Base-by-base conservation (phyloP, 768 basidiomycete genomes). In the Trametes maxima region DNA sequence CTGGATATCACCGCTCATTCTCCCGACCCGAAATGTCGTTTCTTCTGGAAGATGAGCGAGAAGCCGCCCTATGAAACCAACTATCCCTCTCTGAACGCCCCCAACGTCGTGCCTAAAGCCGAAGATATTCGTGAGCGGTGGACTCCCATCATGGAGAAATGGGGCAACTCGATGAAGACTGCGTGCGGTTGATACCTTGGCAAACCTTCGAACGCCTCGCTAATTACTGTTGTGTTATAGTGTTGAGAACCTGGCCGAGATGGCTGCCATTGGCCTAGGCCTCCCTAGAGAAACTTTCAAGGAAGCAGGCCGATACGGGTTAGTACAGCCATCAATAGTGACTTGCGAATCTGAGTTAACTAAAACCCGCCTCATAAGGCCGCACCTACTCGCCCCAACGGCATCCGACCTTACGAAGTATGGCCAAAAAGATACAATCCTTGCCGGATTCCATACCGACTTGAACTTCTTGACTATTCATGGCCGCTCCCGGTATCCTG, bases 381-480 rank as follows among this genome's bases (percentile, higher is more conserved):
- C 92, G 7, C 95, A 98, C 73, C 72, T 97, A 22, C 84, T 98
- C 21, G 95, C 94, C 0, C 95, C 95, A 13, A 98, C 95, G 0
- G 93, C 95, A 2, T 97, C 95, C 5, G 90, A 98, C 72, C 81
- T 98, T 19, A 73, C 76, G 17, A 92, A 89, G 69, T 95, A 91
- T 67, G 86, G 90, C 21, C 70, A 82, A 68, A 84, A 85, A 64
- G 85, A 92, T 67, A 92, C 90, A 19, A 95, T 96, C 63, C 83
- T 95, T 47, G 95, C 95, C 21, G 95, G 95, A 2, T 97, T 97
- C 71, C 95, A 98, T 71, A 88, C 90, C 0, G 95, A 98, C 72
- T 84, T 98, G 58, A 97, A 97, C 70, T 95, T 94, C 69, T 78
- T 97, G 65, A 94, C 91, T n/a, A 94, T 94, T 44, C 89, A 94